Base-by-base conservation (phyloP, 2,329 filamentous ascomycete genomes). In the Fusarium chaquense region DNA sequence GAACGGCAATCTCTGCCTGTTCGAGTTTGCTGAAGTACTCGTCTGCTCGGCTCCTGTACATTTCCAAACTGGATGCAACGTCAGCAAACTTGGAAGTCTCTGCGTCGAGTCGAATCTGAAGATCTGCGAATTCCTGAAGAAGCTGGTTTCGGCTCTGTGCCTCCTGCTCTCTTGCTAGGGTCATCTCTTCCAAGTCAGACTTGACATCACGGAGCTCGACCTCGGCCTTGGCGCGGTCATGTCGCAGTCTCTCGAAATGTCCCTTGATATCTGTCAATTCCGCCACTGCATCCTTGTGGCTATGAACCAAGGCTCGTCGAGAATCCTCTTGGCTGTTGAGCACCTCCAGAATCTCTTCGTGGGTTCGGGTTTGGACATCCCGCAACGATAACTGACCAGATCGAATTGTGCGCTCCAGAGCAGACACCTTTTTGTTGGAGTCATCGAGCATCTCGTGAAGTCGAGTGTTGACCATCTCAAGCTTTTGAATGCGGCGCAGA, bases 11-110 rank as follows among this genome's bases (percentile, higher is more conserved):
- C 79, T 99, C 95, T 18, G 96, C 96, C 77, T 98, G 95, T 79
- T 99, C 95, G 22, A 99, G 88, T 81, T 97, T 98, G 83, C 90
- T 92, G 81, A 98, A 99, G 80, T 99, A 98, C 78, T 98, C 95
- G 76, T 98, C 94, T 6, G 95, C 92, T 44, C 95, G 90, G 68
- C 89, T 90, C 86, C 97, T 98, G 85, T 98, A 99, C 66, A 98
- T 83, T 65, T 89, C 90, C 43, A 98, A 86, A 78, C 92, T 97
- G 5, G 93, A 91, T 10, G 89, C 90, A 45, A 97, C 90, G 78
- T 99, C 95, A 30, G 90, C 88, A 30, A 95, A 85, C 78, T 92
- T 95, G 1, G 93, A 97, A 1, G 90, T 89, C 81, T 98, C 96
- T 8, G 92, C 91, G 77, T 98, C 96, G 18, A 98, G 86, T 46